These are phyloP conservation scores for Boletus rex-veris DNA, from an alignment of 768 basidiomycete species.

Conservation along the genomic window DNA sequence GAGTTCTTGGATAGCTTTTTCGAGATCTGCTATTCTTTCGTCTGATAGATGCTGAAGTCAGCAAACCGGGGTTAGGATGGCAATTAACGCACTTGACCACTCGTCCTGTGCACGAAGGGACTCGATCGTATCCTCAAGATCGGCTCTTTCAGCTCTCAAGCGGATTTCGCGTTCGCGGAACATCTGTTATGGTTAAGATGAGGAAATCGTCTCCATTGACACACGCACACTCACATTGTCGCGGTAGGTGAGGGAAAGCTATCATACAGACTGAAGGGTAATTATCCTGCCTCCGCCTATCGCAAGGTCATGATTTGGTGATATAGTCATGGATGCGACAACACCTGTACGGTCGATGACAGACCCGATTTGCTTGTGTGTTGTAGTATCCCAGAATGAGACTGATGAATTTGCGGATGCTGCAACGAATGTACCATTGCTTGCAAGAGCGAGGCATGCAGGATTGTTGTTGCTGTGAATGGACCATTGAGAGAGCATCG, in stretches of 20 bases:
- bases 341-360: not conserved
- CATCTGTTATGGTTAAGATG: no score
- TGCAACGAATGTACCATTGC: not conserved
- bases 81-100: not conserved
- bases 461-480: not conserved
- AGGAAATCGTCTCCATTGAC: no score
- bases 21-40: no score
- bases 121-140: not conserved
- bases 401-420: not conserved
- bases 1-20: no score
- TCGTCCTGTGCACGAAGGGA: not conserved
- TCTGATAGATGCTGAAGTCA: no score
- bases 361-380: not conserved
- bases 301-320: not conserved
- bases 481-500: not conserved
- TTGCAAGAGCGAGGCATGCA: not conserved
- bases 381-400: not conserved
- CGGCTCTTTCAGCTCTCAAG: no score
- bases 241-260: no score
- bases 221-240: no score
- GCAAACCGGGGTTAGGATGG: no score
- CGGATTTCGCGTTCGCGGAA: no score
- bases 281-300: not conserved
- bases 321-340: not conserved
- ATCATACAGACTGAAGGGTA: no score